Conservation (phyloP, 83 land plant genomes). For the Diphasiastrum complanatum region DNA sequence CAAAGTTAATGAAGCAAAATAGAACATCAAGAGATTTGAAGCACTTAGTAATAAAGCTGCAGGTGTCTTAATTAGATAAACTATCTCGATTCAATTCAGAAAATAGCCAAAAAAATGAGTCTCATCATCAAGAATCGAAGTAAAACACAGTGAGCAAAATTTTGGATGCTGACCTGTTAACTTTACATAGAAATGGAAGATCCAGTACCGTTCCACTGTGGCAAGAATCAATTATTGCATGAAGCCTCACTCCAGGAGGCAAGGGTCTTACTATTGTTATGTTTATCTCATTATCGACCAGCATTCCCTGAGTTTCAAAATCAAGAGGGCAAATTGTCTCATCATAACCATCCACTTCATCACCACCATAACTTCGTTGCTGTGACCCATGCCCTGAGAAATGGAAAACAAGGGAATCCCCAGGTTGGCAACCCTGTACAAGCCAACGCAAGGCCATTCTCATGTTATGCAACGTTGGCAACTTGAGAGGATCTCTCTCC, state of each 20-base stretch:
- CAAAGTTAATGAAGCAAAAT: too few species aligned
- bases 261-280: neutral
- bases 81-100: too few species aligned
- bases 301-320: slow-evolving; percentile 5
- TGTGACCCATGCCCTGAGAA: slow-evolving; percentile 6
- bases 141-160: too few species aligned
- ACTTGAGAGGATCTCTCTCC: slow-evolving; percentile 1
- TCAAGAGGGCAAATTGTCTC: slow-evolving; percentile 2
- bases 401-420: slow-evolving; percentile 5
- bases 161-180: slow-evolving; percentile 1
- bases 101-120: too few species aligned
- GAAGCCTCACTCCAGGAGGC: neutral
- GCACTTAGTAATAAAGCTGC: too few species aligned
- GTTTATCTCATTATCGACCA: slow-evolving; percentile 3
- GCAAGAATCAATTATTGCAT: slow-evolving; percentile 1
- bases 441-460: slow-evolving; percentile 7
- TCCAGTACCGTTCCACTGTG: slow-evolving; percentile 8
- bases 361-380: neutral
- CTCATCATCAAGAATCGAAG: too few species aligned
- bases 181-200: slow-evolving; percentile 1
- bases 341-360: slow-evolving; percentile 4
- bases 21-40: too few species aligned
- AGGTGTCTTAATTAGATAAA: too few species aligned
- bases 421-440: slow-evolving; percentile 3
- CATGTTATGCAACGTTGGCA: slow-evolving; percentile 5